A percentile compares a stretch with the other conserved stretches of the same genome.
These are phyloP conservation scores for Russula vinacea DNA, from an alignment of 768 basidiomycete genomes.

Conservation along the genomic window DNA sequence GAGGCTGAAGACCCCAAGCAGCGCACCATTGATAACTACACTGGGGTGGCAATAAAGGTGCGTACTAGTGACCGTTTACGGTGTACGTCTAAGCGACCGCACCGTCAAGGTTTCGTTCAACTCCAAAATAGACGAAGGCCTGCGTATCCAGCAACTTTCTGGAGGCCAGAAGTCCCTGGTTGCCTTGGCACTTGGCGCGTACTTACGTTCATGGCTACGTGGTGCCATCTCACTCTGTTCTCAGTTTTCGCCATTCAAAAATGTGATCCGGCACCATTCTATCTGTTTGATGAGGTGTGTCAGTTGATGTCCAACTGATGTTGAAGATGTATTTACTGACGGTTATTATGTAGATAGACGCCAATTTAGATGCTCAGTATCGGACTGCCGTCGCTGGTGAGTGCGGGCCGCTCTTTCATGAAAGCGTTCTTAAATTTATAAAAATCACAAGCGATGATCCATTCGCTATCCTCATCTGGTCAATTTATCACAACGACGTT, in stretches of 20 bases:
- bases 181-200: conserved; percentile 81
- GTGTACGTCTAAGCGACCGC: conserved; percentile 9
- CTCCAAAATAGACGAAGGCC: conserved; percentile 94
- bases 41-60: conserved; percentile 94
- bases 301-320: neutral
- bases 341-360: conserved; percentile 69
- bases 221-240: conserved; percentile 16
- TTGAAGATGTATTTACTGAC: neutral
- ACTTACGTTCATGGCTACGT: neutral
- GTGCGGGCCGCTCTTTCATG: conserved; percentile 34
- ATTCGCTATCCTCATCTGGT: conserved; percentile 77
- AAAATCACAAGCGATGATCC: conserved; percentile 81
- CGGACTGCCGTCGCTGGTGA: conserved; percentile 92
- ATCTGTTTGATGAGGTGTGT: conserved; percentile 91
- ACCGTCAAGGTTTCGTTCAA: conserved; percentile 87
- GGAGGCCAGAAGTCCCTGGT: conserved; percentile 98
- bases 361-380: conserved; percentile 96
- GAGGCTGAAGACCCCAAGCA: conserved; percentile 72
- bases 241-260: conserved; percentile 97
- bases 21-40: conserved; percentile 87
- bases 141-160: conserved; percentile 93
- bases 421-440: neutral
- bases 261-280: conserved; percentile 98
- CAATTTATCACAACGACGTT: conserved; percentile 99
- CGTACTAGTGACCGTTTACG: neutral